phyloP scores from a whole-genome alignment of 257 asterid species.

The Schizonepeta tenuifolia region DNA sequence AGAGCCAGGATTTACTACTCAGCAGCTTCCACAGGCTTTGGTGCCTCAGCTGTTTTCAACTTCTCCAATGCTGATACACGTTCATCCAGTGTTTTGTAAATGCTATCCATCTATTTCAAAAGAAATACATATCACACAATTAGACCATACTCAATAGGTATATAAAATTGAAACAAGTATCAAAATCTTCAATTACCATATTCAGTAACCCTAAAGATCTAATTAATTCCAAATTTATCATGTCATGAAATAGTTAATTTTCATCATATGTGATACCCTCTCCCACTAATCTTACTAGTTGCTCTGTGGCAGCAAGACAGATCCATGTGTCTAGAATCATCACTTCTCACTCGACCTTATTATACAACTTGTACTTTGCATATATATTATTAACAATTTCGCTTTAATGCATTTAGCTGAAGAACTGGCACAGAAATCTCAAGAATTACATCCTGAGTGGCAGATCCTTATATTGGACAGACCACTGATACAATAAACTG shows the following conservation, averaged over 20 bases:
- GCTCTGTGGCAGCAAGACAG: not conserved
- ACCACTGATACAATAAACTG: not conserved
- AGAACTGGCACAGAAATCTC: not conserved
- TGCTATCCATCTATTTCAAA: conserved; percentile 49
- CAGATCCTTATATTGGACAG: not conserved
- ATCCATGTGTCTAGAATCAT: not conserved
- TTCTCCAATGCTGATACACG: conserved; percentile 71
- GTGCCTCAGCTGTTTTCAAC: conserved; percentile 58
- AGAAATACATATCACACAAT: conserved; percentile 1
- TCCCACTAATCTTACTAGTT: not conserved
- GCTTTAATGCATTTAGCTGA: not conserved
- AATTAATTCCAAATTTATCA: conserved; percentile 8
- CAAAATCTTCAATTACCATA: not conserved
- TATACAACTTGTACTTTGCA: not conserved
- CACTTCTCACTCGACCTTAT: not conserved
- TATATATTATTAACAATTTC: not conserved
- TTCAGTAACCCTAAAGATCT: not conserved
- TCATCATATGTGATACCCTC: not conserved
- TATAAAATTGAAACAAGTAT: not conserved
- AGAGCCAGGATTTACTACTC: conserved; percentile 43
- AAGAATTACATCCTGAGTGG: not conserved
- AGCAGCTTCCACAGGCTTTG: conserved; percentile 63
- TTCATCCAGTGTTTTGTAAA: conserved; percentile 65
- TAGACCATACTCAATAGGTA: not conserved
- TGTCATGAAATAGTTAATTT: not conserved